phyloP scores from a whole-genome alignment of 1,139 yeast genomes.

The Scheffersomyces stambukii region DNA sequence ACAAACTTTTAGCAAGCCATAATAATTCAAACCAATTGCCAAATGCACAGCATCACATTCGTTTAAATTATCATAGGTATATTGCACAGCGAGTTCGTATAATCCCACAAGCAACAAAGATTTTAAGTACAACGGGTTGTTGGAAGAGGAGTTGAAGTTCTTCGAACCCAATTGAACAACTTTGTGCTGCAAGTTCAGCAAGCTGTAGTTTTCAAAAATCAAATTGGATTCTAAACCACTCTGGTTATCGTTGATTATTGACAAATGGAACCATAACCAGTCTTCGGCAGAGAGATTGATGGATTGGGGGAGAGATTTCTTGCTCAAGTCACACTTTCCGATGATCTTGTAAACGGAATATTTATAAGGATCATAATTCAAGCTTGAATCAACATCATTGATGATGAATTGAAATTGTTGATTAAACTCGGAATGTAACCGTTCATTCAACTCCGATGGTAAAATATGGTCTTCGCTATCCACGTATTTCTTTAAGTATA shows the following conservation, averaged over 20 bases:
- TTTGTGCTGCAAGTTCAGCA: slow-evolving; percentile 69
- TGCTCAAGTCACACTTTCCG: slow-evolving; percentile 83
- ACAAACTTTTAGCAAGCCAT: slow-evolving; percentile 62
- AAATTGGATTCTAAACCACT: slow-evolving; percentile 34
- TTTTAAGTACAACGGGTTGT: slow-evolving; percentile 74
- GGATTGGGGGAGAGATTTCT: slow-evolving; percentile 66
- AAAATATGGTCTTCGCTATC: slow-evolving; percentile 45
- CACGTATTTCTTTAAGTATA: slow-evolving; percentile 70
- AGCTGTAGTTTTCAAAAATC: slow-evolving; percentile 66
- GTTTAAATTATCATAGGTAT: slow-evolving; percentile 55
- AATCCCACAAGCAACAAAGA: slow-evolving; percentile 72
- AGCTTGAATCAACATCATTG: slow-evolving; percentile 43
- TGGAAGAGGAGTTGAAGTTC: slow-evolving; percentile 57
- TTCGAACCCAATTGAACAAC: slow-evolving; percentile 70
- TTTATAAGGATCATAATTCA: slow-evolving; percentile 77
- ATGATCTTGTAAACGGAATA: slow-evolving; percentile 86
- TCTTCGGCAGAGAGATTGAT: slow-evolving; percentile 85
- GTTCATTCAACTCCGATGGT: slow-evolving; percentile 64
- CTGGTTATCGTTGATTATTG: slow-evolving; percentile 57
- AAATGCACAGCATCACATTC: slow-evolving; percentile 90
- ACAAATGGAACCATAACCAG: slow-evolving; percentile 94
- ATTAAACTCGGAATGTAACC: slow-evolving; percentile 76
- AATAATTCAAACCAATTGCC: slow-evolving; percentile 75
- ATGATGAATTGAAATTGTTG: slow-evolving; percentile 74
- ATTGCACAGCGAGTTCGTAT: slow-evolving; percentile 77